Conservation (phyloP, 1,284 basidiomycete genomes). For the Peniophora sp. region DNA sequence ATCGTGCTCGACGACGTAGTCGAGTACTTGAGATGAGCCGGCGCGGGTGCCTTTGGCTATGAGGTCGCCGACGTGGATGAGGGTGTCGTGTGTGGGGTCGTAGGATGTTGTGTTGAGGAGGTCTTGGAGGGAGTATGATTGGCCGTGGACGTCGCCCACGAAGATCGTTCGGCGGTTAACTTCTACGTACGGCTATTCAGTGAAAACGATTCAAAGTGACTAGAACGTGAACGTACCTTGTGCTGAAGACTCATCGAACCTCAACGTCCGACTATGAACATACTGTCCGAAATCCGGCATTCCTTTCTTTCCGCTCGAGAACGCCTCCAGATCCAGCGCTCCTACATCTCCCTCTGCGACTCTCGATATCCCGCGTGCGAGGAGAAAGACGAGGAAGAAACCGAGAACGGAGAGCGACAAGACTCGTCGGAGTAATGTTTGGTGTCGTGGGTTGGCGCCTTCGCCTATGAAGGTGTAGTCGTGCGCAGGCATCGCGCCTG, state of each 20-base stretch:
- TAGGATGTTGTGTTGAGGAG: slow-evolving; percentile 59
- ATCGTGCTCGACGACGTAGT: slow-evolving; percentile 54
- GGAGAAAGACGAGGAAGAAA: slow-evolving; percentile 33
- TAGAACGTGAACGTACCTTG: slow-evolving; percentile 1
- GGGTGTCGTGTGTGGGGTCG: slow-evolving; percentile 47
- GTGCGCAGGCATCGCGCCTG: no score
- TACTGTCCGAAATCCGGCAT: slow-evolving; percentile 55
- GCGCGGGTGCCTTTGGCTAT: slow-evolving; percentile 57
- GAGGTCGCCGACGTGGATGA: slow-evolving; percentile 80
- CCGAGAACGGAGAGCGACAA: slow-evolving; percentile 23
- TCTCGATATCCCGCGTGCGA: slow-evolving; percentile 21
- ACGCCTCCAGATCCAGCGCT: not conserved
- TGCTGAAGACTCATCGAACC: slow-evolving; percentile 34
- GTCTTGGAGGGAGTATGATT: slow-evolving; percentile 60
- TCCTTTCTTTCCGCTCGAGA: slow-evolving; percentile 13
- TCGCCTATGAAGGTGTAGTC: no score
- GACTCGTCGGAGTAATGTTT: slow-evolving; percentile 2
- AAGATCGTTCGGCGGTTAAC: slow-evolving; percentile 54
- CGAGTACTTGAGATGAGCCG: slow-evolving; percentile 57
- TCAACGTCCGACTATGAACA: slow-evolving; percentile 30
- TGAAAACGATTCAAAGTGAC: not conserved
- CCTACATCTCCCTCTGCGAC: slow-evolving; percentile 11
- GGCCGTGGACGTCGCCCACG: slow-evolving; percentile 84
- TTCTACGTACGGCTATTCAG: slow-evolving; percentile 38
- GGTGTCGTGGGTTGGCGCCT: slow-evolving; percentile 1